A percentile compares a stretch with the other conserved stretches of the same genome.
phyloP scores from a whole-genome alignment of 805 yeast genomes.

The Kockiozyma suomiensis region DNA sequence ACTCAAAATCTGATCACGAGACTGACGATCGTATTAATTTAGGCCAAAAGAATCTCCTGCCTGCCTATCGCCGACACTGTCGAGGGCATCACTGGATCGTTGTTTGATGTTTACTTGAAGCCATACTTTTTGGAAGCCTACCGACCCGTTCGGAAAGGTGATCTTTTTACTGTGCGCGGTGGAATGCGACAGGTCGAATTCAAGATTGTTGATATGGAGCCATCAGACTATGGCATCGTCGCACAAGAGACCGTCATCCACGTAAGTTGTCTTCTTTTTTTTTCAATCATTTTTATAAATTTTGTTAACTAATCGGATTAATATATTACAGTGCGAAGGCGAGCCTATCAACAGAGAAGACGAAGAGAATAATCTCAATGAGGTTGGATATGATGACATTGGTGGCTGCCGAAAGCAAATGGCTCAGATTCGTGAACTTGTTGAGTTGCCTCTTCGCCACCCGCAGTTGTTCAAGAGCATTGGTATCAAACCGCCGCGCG shows the following conservation, averaged over 20 bases:
- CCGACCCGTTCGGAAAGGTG: slow-evolving; percentile 98
- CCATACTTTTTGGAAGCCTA: slow-evolving; percentile 99
- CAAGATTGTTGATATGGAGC: slow-evolving; percentile 97
- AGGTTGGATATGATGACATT: slow-evolving; percentile 97
- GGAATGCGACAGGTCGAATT: slow-evolving; percentile 99
- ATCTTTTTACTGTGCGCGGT: slow-evolving; percentile 93
- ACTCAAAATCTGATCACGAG: not conserved
- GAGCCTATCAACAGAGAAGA: slow-evolving; percentile 98
- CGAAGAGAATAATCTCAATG: slow-evolving; percentile 93
- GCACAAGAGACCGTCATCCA: slow-evolving; percentile 98
- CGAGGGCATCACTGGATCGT: slow-evolving; percentile 95
- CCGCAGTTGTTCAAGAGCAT: slow-evolving; percentile 97
- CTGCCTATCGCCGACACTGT: slow-evolving; percentile 97
- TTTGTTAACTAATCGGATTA: not conserved
- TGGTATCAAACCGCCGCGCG: slow-evolving; percentile 98
- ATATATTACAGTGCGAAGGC: slow-evolving; percentile 77
- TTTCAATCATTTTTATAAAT: not conserved
- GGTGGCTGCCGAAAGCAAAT: slow-evolving; percentile 99
- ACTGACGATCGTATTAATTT: not conserved
- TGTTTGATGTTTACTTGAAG: slow-evolving; percentile 93
- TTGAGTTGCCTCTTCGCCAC: slow-evolving; percentile 96
- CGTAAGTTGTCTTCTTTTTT: slow-evolving; percentile 30
- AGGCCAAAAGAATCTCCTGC: slow-evolving; percentile 87
- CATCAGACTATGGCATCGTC: slow-evolving; percentile 94
- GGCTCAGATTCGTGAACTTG: slow-evolving; percentile 99